Conservation (phyloP, 2,329 filamentous ascomycete genomes). For the Alternaria sp. region DNA sequence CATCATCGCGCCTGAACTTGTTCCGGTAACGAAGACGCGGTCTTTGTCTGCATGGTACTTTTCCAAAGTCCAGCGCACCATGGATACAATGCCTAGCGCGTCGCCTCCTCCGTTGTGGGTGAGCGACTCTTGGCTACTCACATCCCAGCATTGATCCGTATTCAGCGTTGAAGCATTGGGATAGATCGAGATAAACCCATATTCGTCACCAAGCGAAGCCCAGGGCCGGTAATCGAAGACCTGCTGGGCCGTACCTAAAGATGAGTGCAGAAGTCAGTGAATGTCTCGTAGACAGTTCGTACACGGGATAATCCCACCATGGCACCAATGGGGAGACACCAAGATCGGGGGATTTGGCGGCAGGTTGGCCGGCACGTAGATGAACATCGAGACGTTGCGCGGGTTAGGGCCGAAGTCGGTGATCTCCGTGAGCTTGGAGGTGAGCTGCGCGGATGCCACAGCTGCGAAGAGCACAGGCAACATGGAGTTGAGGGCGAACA, state of each 20-base stretch:
- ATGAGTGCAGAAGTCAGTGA: neutral
- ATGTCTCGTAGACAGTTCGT: neutral
- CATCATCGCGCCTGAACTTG: conserved; percentile 47
- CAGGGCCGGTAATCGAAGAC: conserved; percentile 38
- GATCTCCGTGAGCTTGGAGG: conserved; percentile 36
- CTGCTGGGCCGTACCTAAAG: conserved; percentile 26
- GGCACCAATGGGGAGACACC: conserved; percentile 44
- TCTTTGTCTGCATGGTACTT: conserved; percentile 38
- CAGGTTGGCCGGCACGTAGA: conserved; percentile 42
- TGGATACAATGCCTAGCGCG: conserved; percentile 40
- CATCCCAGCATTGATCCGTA: conserved; percentile 45
- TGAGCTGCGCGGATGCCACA: conserved; percentile 28
- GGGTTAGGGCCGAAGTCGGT: conserved; percentile 42
- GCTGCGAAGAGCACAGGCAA: conserved; percentile 20
- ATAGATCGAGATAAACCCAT: conserved; percentile 46
- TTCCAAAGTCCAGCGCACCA: conserved; percentile 38
- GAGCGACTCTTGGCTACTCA: conserved; percentile 40
- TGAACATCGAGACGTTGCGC: conserved; percentile 41
- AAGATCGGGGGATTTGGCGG: conserved; percentile 37
- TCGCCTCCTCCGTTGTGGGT: conserved; percentile 44
- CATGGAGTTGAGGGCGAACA: conserved; percentile 4
- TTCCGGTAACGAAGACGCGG: conserved; percentile 43
- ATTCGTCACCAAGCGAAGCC: conserved; percentile 37
- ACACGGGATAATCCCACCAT: conserved; percentile 15
- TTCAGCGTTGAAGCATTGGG: conserved; percentile 34